Evolutionary conservation across 139 green algal genomes (phyloP).

Genomic region (Chlamydomonas sp.): DNA sequence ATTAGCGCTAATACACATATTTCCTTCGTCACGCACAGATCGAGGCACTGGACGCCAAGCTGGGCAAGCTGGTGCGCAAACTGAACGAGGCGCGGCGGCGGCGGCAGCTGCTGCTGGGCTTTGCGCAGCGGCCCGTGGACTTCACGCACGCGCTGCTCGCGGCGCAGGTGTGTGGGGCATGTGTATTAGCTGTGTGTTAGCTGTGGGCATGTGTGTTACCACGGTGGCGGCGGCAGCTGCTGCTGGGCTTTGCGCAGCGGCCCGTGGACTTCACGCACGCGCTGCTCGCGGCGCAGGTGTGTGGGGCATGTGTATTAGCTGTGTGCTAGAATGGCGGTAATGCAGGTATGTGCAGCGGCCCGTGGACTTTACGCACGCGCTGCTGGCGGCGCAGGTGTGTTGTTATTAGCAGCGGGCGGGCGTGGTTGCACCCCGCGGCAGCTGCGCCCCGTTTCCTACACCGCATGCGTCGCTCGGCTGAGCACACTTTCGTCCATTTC

Average conservation of each 20-base stretch:
- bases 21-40: not conserved
- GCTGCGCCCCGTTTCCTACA: not conserved
- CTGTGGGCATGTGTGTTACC: not conserved
- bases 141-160: conserved; percentile 82
- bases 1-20: no score
- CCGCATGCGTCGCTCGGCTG: not conserved
- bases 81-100: conserved; percentile 78
- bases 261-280: conserved; percentile 79
- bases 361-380: conserved; percentile 79
- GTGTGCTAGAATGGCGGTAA: not conserved
- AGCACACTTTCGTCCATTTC: not conserved
- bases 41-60: conserved; percentile 46
- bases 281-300: conserved; percentile 74
- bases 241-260: not conserved
- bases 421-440: not conserved
- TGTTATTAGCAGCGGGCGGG: not conserved
- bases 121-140: conserved; percentile 79
- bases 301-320: not conserved
- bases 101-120: conserved; percentile 76
- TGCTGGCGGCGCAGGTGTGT: conserved; percentile 74
- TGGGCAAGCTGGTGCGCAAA: conserved; percentile 49
- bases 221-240: not conserved
- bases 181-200: not conserved
- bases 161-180: conserved; percentile 54
- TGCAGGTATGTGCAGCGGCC: not conserved